These are phyloP conservation scores for Botrytis galanthina DNA, from an alignment of 2,329 filamentous ascomycete species.

Conservation along the genomic window DNA sequence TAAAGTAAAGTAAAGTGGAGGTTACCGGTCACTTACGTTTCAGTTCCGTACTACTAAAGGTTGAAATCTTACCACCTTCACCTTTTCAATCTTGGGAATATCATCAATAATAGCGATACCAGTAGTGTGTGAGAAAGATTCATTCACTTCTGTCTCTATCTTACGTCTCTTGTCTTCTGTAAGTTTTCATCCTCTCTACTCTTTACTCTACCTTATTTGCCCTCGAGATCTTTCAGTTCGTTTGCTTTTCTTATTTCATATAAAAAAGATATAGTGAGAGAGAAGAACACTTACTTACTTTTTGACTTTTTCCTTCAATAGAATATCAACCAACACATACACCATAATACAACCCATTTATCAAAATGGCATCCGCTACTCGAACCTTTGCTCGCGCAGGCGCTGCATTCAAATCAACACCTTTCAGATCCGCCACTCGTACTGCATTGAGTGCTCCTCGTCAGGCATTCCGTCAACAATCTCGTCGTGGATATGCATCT, in stretches of 20 bases:
- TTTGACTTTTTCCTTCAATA: not conserved
- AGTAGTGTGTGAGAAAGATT: not conserved
- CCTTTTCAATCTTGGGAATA: not conserved
- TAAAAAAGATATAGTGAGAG: not conserved
- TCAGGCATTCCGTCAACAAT: slow-evolving; percentile 69
- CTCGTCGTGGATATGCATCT: slow-evolving; percentile 77
- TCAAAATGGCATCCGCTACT: slow-evolving; percentile 32
- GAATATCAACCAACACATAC: not conserved
- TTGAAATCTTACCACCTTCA: slow-evolving; percentile 9
- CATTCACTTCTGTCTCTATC: not conserved
- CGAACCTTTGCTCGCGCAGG: slow-evolving; percentile 42
- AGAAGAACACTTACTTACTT: not conserved
- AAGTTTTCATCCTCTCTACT: not conserved
- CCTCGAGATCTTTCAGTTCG: not conserved
- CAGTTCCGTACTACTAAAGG: not conserved
- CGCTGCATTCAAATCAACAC: slow-evolving; percentile 30
- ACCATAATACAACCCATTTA: slow-evolving; percentile 19
- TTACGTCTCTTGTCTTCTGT: not conserved
- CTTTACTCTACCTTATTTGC: not conserved
- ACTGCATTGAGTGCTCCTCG: slow-evolving; percentile 60
- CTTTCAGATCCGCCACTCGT: slow-evolving; percentile 57
- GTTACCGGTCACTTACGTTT: not conserved
- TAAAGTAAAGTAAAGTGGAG: not conserved
- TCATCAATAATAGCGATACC: not conserved
- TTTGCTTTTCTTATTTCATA: not conserved